Evolutionary conservation across 306 rosid species (phyloP).

Genomic region (Biancaea sappan): DNA sequence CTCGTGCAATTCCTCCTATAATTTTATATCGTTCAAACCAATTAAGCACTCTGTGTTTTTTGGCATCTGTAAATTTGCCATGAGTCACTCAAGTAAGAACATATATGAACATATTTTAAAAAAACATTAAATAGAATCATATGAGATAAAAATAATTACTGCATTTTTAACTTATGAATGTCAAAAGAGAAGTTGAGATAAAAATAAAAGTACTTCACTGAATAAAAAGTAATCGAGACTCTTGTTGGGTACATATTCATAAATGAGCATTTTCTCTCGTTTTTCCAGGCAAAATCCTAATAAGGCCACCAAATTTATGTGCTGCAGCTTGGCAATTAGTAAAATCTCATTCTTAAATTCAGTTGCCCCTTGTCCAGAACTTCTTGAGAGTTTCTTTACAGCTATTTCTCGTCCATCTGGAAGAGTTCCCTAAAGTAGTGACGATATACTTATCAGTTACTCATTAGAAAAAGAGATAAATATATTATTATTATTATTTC

Average conservation of each 20-base stretch:
- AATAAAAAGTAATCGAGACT: slow-evolving; percentile 57
- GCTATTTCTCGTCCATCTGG: slow-evolving; percentile 55
- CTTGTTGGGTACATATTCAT: slow-evolving; percentile 61
- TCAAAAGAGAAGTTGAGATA: not conserved
- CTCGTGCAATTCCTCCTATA: slow-evolving; percentile 50
- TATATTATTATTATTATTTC: too few species aligned
- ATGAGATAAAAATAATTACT: not conserved
- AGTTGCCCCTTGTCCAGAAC: slow-evolving; percentile 50
- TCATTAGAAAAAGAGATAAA: not conserved
- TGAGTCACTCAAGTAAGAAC: not conserved
- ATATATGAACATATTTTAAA: not conserved
- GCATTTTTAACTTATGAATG: not conserved
- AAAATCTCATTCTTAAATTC: slow-evolving; percentile 63
- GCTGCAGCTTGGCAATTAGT: slow-evolving; percentile 61
- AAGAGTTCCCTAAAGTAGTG: slow-evolving; percentile 50
- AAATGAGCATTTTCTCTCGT: slow-evolving; percentile 56
- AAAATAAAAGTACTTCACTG: slow-evolving; percentile 31
- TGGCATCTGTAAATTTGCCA: slow-evolving; percentile 33
- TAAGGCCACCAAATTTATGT: slow-evolving; percentile 55
- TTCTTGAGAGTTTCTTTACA: slow-evolving; percentile 50
- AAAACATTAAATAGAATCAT: too few species aligned
- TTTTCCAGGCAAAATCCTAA: slow-evolving; percentile 57
- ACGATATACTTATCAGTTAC: not conserved
- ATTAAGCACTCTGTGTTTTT: slow-evolving; percentile 22
- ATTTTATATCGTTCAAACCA: slow-evolving; percentile 52